Evolutionary conservation across 2,329 filamentous ascomycete genomes (phyloP).

Genomic region (Pseudogymnoascus sp.): DNA sequence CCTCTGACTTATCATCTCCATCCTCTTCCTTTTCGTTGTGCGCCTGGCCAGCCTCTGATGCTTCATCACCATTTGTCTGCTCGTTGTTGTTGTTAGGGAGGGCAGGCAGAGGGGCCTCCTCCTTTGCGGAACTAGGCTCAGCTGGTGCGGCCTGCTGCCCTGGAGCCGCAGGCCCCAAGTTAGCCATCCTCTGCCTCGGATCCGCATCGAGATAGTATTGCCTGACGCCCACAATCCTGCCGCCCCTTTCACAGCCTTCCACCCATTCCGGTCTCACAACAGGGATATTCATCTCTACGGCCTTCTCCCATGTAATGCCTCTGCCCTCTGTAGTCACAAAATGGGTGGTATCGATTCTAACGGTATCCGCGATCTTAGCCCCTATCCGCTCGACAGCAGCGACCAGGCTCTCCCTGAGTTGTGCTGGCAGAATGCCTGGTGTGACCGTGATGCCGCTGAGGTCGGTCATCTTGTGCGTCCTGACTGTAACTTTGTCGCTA

Average conservation of each 20-base stretch:
- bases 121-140: conserved; percentile 16
- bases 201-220: conserved; percentile 94
- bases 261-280: conserved; percentile 97
- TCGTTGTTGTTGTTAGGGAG: conserved; percentile 19
- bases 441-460: conserved; percentile 92
- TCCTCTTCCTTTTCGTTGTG: conserved; percentile 16
- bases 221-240: conserved; percentile 85
- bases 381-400: conserved; percentile 80
- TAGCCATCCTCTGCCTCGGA: conserved; percentile 29
- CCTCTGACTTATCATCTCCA: conserved; percentile 21
- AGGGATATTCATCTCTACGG: conserved; percentile 94
- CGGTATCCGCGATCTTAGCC: conserved; percentile 80
- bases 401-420: conserved; percentile 64
- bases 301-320: conserved; percentile 89
- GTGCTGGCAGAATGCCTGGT: conserved; percentile 71
- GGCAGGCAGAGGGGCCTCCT: conserved; percentile 16
- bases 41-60: conserved; percentile 14
- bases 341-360: conserved; percentile 95
- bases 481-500: conserved; percentile 75
- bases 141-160: conserved; percentile 14
- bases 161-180: conserved; percentile 13
- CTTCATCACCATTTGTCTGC: conserved; percentile 20
- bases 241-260: conserved; percentile 88
- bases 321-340: conserved; percentile 94
- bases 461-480: conserved; percentile 98